Base-by-base conservation (phyloP, 2,329 filamentous ascomycete genomes). In the Bertia moriformis region DNA sequence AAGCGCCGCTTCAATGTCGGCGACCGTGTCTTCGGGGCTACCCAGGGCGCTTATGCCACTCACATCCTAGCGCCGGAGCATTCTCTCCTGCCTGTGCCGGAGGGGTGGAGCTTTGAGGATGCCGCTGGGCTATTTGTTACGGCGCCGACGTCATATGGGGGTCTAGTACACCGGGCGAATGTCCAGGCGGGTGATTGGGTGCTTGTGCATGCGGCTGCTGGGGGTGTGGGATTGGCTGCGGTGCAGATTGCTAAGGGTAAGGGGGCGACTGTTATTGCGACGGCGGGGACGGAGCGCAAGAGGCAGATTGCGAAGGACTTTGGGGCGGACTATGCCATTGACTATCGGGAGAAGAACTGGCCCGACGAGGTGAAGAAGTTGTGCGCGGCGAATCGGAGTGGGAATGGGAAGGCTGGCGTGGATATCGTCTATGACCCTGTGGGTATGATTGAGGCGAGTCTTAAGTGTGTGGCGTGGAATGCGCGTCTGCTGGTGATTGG, bases 341-440 rank as follows among this genome's bases (percentile, higher is more conserved):
- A 89, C 57, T 95, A 95, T 59, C 68, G 68, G 14, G 67, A 81
- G 44, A 54, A 66, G 2, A 62, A 67, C 40, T 79, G 80, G 68
- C 70, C 73, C n/a, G 64, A 67, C 2, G 58, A 76, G 43, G 86
- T 95, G 37, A 83, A 83, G 63, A 76, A 73, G 48, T 59, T 96
- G 42, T 89, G 82, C 3, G 84, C 83, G 0, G 73, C 76, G 44
- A 72, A 72, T 1, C 58, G 64, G 12, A 17, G 7, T 7, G 32
- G 32, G 10, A 35, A 35, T 35, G 32, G 32, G 10, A 35, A 35
- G 32, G 32, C 32, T 35, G 75, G 87, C 10, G 88, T 94, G 14
- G 88, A 96, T 58, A 85, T 96, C 39, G 88, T 96, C 17, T 96
- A 86, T 62, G 89, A 96, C 57, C 87, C 89, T 12, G 89, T 96